A percentile compares a stretch with the other conserved stretches of the same genome.
phyloP scores from a whole-genome alignment of 2,329 filamentous ascomycete species.

The Neocucurbitaria cava region DNA sequence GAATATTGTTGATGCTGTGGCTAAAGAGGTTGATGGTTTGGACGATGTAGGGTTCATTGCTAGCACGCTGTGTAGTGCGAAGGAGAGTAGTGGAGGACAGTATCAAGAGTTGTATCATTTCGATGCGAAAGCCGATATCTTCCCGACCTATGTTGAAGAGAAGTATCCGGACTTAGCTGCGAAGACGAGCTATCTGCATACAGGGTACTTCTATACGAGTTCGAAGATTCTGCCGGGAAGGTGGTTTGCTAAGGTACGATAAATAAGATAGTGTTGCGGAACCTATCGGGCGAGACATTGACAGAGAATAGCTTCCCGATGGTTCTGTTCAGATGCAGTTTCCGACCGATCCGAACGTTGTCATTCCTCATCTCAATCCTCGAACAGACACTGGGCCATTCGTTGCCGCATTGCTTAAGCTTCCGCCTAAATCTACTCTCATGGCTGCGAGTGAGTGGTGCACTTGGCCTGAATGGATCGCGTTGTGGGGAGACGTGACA shows the following conservation, averaged over 20 bases:
- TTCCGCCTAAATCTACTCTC: slow-evolving; percentile 28
- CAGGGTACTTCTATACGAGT: slow-evolving; percentile 30
- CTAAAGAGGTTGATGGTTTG: slow-evolving; percentile 20
- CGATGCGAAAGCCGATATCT: slow-evolving; percentile 35
- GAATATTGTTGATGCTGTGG: slow-evolving; percentile 38
- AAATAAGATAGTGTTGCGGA: background rate
- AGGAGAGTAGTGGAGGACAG: slow-evolving; percentile 31
- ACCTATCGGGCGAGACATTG: background rate
- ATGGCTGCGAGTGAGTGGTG: slow-evolving; percentile 29
- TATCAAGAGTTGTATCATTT: slow-evolving; percentile 35
- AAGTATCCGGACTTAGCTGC: slow-evolving; percentile 22
- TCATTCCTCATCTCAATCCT: slow-evolving; percentile 21
- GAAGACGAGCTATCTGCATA: slow-evolving; percentile 29
- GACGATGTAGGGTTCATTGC: slow-evolving; percentile 30
- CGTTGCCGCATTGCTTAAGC: slow-evolving; percentile 23
- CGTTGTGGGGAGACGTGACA: slow-evolving; percentile 28
- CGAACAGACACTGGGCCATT: slow-evolving; percentile 25
- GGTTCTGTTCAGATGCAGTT: slow-evolving; percentile 25
- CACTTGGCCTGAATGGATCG: slow-evolving; percentile 28
- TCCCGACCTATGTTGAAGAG: slow-evolving; percentile 27
- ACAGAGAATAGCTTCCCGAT: slow-evolving; percentile 9
- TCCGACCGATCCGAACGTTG: slow-evolving; percentile 14
- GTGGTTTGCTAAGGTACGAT: slow-evolving; percentile 24
- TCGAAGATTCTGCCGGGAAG: slow-evolving; percentile 20
- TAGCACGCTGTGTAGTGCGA: slow-evolving; percentile 28